Evolutionary conservation across 805 yeast genomes (phyloP).

Genomic region (Nakazawaea ernobii): DNA sequence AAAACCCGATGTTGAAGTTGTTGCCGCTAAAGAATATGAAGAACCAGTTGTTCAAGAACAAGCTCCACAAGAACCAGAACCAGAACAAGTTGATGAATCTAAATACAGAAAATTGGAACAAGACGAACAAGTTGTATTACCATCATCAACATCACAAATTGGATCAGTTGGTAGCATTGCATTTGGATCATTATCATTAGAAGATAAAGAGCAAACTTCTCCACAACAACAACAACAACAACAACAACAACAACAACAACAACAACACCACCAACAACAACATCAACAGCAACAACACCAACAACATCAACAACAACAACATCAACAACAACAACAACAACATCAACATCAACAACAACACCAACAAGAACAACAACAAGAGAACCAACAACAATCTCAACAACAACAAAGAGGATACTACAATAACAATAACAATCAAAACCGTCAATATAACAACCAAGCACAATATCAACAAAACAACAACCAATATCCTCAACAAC

Average conservation of each 20-base stretch:
- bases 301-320: constrained; percentile 17
- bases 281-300: constrained; percentile 16
- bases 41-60: constrained; percentile 1
- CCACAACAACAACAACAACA: constrained; percentile 10
- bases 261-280: constrained; percentile 12
- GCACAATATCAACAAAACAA: constrained; percentile 3
- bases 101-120: constrained; percentile 7
- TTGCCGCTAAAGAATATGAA: constrained; percentile 8
- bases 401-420: constrained; percentile 14
- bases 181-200: constrained; percentile 46
- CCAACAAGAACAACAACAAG: constrained; percentile 14
- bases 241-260: too few relatives aligned
- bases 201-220: constrained; percentile 32
- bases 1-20: background rate
- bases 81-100: constrained; percentile 5
- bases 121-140: constrained; percentile 36
- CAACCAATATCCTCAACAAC: constrained; percentile 16
- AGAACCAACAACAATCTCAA: constrained; percentile 13
- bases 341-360: constrained; percentile 29
- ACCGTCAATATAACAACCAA: constrained; percentile 14
- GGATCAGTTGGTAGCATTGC: constrained; percentile 44
- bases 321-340: constrained; percentile 15
- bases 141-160: constrained; percentile 39
- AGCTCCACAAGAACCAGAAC: constrained; percentile 2
- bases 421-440: constrained; percentile 16